Base-by-base conservation (phyloP, 2,329 filamentous ascomycete genomes). In the Beauveria varroae region DNA sequence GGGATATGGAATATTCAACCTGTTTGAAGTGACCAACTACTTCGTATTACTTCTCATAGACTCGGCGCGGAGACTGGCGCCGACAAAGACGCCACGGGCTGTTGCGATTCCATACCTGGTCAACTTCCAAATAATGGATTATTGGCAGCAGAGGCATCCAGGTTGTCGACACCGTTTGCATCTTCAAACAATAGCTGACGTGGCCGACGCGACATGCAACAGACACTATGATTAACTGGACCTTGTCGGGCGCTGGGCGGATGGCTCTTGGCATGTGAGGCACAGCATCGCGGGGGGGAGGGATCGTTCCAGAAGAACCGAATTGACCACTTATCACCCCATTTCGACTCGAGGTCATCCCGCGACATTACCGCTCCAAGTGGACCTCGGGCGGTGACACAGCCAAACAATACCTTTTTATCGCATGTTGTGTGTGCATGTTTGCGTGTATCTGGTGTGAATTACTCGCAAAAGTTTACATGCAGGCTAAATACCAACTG, bases 191-290 rank as follows among this genome's bases (percentile, higher is more conserved):
- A 18, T 16, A 26, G 50, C 50, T 52, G 30, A 52, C 50, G 50
- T 26, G 30, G 50, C 30, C 5, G 40, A 34, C 40, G 18, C 18
- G 30, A 34, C 30, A 34, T 34, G 30, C 40, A 43, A 43, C 40
- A 1, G 40, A n/a, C 26, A 34, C 30, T 12, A 14, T 34, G 30
- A 34, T 14, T 34, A 14, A 34, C 30, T 34, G 30, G 30, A 34
- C 10, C 30, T 12, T 34, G 30, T 34, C 20, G 46, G 22, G 30
- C 56, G 34, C 51, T 51, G 34, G 10, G 22, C 56, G 50, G 46
- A 22, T 34, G 53, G 54, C 30, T 30, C 55, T 57, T 51, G 47
- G 57, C 47, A 34, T 44, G 18, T 51, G 57, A 59, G 57, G 47
- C 57, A 41, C 16, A 58, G 46, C 37, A 37, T 59, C 47, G 34